These are phyloP conservation scores for Royoungia palumana DNA, from an alignment of 768 basidiomycete genomes.

Conservation along the genomic window DNA sequence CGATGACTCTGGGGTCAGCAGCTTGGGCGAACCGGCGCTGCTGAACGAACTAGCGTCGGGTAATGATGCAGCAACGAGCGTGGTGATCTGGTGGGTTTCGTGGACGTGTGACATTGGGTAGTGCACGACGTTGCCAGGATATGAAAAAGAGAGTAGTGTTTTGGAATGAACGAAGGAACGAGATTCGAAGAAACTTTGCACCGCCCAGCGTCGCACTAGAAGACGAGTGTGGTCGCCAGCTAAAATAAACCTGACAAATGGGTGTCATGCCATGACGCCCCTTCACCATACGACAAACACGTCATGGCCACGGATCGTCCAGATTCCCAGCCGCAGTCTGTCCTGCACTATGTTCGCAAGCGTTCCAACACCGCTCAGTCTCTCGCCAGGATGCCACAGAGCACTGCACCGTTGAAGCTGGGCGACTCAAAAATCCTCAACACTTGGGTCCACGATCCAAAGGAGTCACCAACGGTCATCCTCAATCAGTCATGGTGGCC, in stretches of 20 bases:
- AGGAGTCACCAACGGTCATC: conserved; percentile 54
- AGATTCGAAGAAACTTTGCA: not conserved
- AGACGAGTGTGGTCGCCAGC: too few species aligned
- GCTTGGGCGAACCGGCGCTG: conserved; percentile 10
- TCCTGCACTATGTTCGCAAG: conserved; percentile 50
- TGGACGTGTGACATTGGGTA: conserved; percentile 18
- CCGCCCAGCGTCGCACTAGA: conserved; percentile 14
- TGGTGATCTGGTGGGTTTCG: conserved; percentile 17
- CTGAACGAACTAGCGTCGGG: conserved; percentile 18
- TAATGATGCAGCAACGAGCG: conserved; percentile 7
- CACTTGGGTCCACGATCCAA: conserved; percentile 72
- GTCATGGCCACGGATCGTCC: conserved; percentile 59
- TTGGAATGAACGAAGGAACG: conserved; percentile 18
- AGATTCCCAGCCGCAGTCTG: conserved; percentile 50
- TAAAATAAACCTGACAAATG: not conserved
- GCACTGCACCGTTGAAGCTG: conserved; percentile 43
- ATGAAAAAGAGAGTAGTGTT: conserved; percentile 20
- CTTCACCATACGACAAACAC: conserved; percentile 1
- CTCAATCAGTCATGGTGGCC: conserved; percentile 78
- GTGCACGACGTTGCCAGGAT: not conserved
- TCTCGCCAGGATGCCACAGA: conserved; percentile 45
- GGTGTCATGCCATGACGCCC: not conserved
- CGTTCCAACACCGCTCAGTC: conserved; percentile 78
- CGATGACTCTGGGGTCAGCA: conserved; percentile 8
- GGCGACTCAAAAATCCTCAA: conserved; percentile 65